Base-by-base conservation (phyloP, 495 filamentous ascomycete genomes). In the Podospora fimiseda region DNA sequence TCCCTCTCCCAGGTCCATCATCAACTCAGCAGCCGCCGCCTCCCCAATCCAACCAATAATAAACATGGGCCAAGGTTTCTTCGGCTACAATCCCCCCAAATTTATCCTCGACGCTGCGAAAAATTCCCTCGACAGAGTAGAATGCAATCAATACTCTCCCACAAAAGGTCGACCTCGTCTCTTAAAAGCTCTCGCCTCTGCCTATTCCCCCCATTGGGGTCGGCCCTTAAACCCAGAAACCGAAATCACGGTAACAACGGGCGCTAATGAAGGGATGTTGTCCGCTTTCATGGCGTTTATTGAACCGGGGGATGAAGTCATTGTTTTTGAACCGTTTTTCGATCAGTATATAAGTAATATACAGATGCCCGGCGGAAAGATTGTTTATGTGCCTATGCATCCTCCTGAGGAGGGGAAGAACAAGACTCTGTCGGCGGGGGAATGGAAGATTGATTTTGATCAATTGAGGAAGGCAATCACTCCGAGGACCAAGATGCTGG, bases 311-410 rank as follows among this genome's bases (percentile, higher is more conserved):
- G 93, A 98, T 61, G 93, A 98, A 68, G 94, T 96, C 46, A 95
- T 98, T 39, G 81, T 98, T 48, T 95, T 98, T 70, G 93, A 98
- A 74, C 93, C 93, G 6, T 98, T 96, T 74, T 98, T 96, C 63
- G 93, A 98, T 71, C 93, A 98, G 83, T 91, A 96, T 67, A 93
- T 97, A 55, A 86, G 82, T 74, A 97, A 97, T 70, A 96, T 98
- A 48, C 86, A 94, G 65, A 96, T 98, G 94, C 83, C 92, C 8
- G 94, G 94, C 51, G 93, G 92, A 48, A 91, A 82, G 60, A 87
- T 96, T 51, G 87, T 89, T 52, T 98, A 95, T 66, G 91, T 96
- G 13, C 89, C 94, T 22, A 75, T 98, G 53, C 88, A 92, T 57
- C 92, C 93, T 3, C 93, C 93, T n/a, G 79, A 79, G 60, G 85